Evolutionary conservation across 495 filamentous ascomycete species (phyloP).

Genomic region (Aspergillus ellipticus): DNA sequence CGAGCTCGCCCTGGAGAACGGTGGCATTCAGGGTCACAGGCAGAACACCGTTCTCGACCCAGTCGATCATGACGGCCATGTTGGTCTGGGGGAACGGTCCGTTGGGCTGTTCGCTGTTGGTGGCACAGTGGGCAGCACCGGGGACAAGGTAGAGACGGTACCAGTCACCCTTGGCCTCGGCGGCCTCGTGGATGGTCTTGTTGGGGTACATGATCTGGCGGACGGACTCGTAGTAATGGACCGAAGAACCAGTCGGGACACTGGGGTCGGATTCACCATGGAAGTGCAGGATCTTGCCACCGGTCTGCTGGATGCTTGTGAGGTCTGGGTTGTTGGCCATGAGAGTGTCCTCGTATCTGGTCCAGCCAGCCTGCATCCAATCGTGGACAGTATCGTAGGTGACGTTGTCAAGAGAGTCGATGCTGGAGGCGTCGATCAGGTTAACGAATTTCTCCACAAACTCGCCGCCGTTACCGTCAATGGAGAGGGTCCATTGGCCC

Average conservation of each 20-base stretch:
- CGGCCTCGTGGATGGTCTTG: conserved; percentile 30
- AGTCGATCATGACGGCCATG: conserved; percentile 38
- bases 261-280: conserved; percentile 50
- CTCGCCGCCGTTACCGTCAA: conserved; percentile 34
- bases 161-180: conserved; percentile 40
- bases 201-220: conserved; percentile 46
- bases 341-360: conserved; percentile 16
- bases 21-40: conserved; percentile 33
- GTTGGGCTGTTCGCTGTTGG: conserved; percentile 36
- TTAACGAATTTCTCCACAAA: conserved; percentile 13
- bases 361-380: conserved; percentile 37
- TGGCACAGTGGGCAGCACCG: conserved; percentile 45
- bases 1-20: conserved; percentile 16
- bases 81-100: conserved; percentile 44
- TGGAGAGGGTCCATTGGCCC: conserved; percentile 30
- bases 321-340: conserved; percentile 45
- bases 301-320: conserved; percentile 34
- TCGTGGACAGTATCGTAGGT: conserved; percentile 45
- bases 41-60: conserved; percentile 42
- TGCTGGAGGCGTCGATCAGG: conserved; percentile 8
- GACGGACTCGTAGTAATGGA: conserved; percentile 49
- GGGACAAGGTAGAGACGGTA: conserved; percentile 52
- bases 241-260: conserved; percentile 45
- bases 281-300: conserved; percentile 49
- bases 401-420: conserved; percentile 37